Conservation (phyloP, 2,329 filamentous ascomycete genomes). For the Exophiala mesophila region DNA sequence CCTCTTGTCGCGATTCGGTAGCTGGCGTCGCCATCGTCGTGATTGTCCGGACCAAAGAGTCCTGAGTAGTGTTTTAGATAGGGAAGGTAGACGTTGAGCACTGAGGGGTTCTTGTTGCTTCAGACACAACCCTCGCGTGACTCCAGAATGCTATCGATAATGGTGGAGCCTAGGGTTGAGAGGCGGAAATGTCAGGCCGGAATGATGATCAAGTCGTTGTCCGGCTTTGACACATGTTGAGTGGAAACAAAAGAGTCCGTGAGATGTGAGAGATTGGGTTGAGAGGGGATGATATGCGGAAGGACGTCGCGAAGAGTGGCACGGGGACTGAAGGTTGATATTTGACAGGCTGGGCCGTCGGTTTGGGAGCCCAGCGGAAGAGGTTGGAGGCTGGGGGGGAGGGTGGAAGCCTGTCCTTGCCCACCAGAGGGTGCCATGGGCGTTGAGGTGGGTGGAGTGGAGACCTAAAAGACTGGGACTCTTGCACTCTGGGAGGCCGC, state of each 20-base stretch:
- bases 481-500: too few species aligned
- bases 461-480: too few species aligned
- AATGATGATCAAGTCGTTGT: not conserved
- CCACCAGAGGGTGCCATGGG: not conserved
- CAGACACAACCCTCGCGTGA: too few species aligned
- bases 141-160: conserved; percentile 1
- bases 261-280: not conserved
- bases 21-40: conserved; percentile 13
- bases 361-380: not conserved
- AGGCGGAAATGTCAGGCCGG: not conserved
- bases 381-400: not conserved
- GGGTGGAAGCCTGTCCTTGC: not conserved
- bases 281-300: not conserved
- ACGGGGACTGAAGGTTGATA: conserved; percentile 3
- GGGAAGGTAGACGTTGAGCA: not conserved
- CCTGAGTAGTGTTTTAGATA: too few species aligned
- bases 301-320: not conserved
- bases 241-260: not conserved
- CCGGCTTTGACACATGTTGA: conserved; percentile 1
- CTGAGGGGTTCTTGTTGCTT: too few species aligned
- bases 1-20: conserved; percentile 1
- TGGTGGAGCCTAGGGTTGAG: conserved; percentile 2
- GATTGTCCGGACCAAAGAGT: too few species aligned
- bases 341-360: not conserved
- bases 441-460: not conserved